Base-by-base conservation (phyloP, 129 eudicot genomes). In the Flaveria brownii region DNA sequence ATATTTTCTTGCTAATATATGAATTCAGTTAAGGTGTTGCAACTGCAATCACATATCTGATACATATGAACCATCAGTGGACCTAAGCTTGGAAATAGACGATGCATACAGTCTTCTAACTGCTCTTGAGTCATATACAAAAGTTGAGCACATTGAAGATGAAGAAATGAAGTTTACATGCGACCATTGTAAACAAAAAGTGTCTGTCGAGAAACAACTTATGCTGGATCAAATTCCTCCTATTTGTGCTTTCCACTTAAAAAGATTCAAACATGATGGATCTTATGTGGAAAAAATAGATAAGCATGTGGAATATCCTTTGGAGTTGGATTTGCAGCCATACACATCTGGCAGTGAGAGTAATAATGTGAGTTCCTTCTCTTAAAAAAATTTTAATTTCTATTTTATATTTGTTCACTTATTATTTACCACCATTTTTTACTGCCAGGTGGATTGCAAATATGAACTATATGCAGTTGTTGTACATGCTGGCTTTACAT, bases 231-330 rank as follows among this genome's bases (percentile, higher is more conserved):
- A 91, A 80, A 74, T 83, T 20, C 97, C 96, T 55, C 75, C 91
- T 7, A 85, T 94, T 11, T 91, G 92, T 75, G 81, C 90, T 61
- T 85, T 94, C 41, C 99, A 94, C 79, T 83, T 94, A 80, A 94
- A 94, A 85, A 89, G 99, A 80, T 94, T 94, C 77, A 91, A 94
- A 83, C 84, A 81, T 70, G 91, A 89, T 77, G 96, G 99, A 23
- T 71, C 85, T 14, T 79, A 75, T 78, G 91, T 94, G 16, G 86
- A 94, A 76, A 94, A 91, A 80, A 94, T 94, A 81, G 96, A 91
- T 56, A 94, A 86, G 74, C 82, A 67, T 74, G 92, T 94, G 1
- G 87, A 79, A 20, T 94, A 82, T 51, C 97, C 97, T 10, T 68
- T 87, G 47, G 90, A 87, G 75, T 78, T 94, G 80, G 97, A 91